phyloP scores from a whole-genome alignment of 2,329 filamentous ascomycete genomes.

The Amauroascus niger region DNA sequence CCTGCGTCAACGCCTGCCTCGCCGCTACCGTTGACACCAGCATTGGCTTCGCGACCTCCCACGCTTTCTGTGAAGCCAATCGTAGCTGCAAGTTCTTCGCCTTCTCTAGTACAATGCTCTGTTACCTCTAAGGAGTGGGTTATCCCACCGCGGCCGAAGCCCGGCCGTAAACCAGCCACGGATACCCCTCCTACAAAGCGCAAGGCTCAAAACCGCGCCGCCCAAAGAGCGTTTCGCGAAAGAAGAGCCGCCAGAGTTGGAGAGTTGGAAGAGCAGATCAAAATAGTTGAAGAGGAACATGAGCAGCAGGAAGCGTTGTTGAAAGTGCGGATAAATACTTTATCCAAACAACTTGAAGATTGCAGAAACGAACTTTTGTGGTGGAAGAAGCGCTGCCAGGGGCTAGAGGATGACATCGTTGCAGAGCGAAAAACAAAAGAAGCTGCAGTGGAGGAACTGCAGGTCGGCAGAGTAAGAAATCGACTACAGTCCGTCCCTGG shows the following conservation, averaged over 20 bases:
- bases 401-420: slow-evolving; percentile 53
- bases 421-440: slow-evolving; percentile 37
- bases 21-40: slow-evolving; percentile 28
- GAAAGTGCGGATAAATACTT: slow-evolving; percentile 43
- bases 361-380: slow-evolving; percentile 45
- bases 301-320: slow-evolving; percentile 42
- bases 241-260: slow-evolving; percentile 84
- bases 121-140: slow-evolving; percentile 81
- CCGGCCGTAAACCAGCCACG: slow-evolving; percentile 87
- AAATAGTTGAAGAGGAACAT: slow-evolving; percentile 40
- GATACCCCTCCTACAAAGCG: slow-evolving; percentile 78
- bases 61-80: slow-evolving; percentile 31
- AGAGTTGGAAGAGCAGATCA: slow-evolving; percentile 48
- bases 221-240: slow-evolving; percentile 86
- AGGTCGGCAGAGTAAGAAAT: slow-evolving; percentile 16
- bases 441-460: slow-evolving; percentile 31
- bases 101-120: slow-evolving; percentile 35
- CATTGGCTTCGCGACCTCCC: slow-evolving; percentile 19
- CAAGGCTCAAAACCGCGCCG: slow-evolving; percentile 90
- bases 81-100: slow-evolving; percentile 30
- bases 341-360: slow-evolving; percentile 59
- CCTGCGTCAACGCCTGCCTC: slow-evolving; percentile 33
- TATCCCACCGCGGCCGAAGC: slow-evolving; percentile 78
- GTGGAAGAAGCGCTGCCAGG: slow-evolving; percentile 48
- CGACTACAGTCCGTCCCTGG: slow-evolving; percentile 35